Evolutionary conservation across 2,329 filamentous ascomycete genomes (phyloP).

Genomic region (Diaporthe nobilis): DNA sequence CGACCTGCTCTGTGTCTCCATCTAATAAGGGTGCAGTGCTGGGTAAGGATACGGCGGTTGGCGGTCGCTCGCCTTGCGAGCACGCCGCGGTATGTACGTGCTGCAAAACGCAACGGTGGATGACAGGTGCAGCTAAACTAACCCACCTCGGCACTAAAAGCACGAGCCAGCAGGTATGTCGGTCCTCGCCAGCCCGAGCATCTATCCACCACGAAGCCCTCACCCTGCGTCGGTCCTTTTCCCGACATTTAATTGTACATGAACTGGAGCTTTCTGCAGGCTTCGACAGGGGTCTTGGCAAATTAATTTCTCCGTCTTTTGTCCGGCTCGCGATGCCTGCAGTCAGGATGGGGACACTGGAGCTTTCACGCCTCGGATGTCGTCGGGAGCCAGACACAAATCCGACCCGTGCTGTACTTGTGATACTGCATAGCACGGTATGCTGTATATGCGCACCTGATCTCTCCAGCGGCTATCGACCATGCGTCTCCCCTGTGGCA

Average conservation of each 20-base stretch:
- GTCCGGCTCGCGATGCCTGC: conserved; percentile 34
- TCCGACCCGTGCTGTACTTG: conserved; percentile 1
- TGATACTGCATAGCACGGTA: conserved; percentile 8
- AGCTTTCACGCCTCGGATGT: conserved; percentile 15
- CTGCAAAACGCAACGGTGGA: conserved; percentile 4
- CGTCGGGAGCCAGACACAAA: conserved; percentile 23
- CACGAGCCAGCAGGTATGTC: conserved; percentile 19
- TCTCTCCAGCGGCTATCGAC: conserved; percentile 15
- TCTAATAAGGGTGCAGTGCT: conserved; percentile 30
- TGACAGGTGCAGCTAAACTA: not conserved
- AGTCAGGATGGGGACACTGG: conserved; percentile 23
- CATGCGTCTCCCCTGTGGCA: conserved; percentile 8
- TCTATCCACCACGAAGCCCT: conserved; percentile 20
- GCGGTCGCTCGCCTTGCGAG: not conserved
- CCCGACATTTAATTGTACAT: not conserved
- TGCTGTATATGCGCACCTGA: not conserved
- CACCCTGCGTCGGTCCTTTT: conserved; percentile 15
- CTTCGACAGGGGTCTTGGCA: conserved; percentile 30
- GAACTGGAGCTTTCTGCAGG: not conserved
- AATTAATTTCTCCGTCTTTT: conserved; percentile 41
- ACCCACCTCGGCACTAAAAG: conserved; percentile 12
- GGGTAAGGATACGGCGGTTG: not conserved
- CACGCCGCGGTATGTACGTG: not conserved
- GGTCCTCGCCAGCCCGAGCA: conserved; percentile 10
- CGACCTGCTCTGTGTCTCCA: not conserved